Evolutionary conservation across 139 green algal species (phyloP).

Genomic region (Tetratostichococcus sp.): DNA sequence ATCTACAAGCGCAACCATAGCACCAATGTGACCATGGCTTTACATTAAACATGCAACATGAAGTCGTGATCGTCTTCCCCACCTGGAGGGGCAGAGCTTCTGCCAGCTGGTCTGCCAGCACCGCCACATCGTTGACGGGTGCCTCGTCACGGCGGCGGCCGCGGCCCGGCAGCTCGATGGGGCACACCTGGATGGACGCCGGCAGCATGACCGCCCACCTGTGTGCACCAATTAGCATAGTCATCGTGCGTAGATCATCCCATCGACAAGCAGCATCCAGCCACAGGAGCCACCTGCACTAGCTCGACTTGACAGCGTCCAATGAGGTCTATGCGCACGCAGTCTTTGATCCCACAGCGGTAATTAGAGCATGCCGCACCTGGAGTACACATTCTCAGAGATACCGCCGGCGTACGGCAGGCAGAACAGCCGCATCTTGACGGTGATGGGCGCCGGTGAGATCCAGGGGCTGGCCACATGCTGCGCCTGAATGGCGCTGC

Average conservation of each 20-base stretch:
- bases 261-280: too few relatives aligned
- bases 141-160: constrained; percentile 24
- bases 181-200: constrained; percentile 37
- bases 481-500: background rate
- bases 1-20: too few relatives aligned
- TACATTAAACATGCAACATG: too few relatives aligned
- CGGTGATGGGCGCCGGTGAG: constrained; percentile 10
- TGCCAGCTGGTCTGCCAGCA: constrained; percentile 20
- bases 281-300: too few relatives aligned
- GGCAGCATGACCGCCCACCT: constrained; percentile 38
- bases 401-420: constrained; percentile 43
- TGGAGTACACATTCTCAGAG: constrained; percentile 40
- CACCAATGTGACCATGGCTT: too few relatives aligned
- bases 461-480: constrained; percentile 19
- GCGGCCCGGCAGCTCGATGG: constrained; percentile 36
- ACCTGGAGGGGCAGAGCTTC: constrained; percentile 26
- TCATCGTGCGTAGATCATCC: background rate
- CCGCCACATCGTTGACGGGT: background rate
- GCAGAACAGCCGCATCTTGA: constrained; percentile 44
- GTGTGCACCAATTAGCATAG: background rate
- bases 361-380: constrained; percentile 7
- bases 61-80: too few relatives aligned
- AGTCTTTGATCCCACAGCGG: too few relatives aligned
- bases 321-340: too few relatives aligned
- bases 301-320: too few relatives aligned